These are phyloP conservation scores for Ustilago vetiveriae DNA, from an alignment of 1,284 basidiomycete genomes.

Conservation along the genomic window DNA sequence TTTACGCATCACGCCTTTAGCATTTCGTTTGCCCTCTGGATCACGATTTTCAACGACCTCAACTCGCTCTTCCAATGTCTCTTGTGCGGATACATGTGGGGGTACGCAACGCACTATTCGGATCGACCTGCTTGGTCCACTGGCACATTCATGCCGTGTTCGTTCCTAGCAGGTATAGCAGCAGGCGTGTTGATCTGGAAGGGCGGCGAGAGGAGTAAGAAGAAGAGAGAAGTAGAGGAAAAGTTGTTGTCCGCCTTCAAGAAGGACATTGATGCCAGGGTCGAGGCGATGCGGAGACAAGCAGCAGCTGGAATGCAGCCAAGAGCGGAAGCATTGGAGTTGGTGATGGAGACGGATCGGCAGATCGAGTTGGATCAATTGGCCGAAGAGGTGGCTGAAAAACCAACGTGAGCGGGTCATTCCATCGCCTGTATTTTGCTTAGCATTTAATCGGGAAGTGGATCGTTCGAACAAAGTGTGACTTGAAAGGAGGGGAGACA, in stretches of 20 bases:
- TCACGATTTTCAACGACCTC: constrained; percentile 73
- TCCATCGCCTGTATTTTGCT: not conserved
- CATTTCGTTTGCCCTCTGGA: constrained; percentile 68
- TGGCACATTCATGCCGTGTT: constrained; percentile 77
- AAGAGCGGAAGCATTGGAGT: not conserved
- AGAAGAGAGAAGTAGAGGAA: constrained; percentile 77
- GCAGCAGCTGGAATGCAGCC: not conserved
- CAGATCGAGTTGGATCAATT: constrained; percentile 5
- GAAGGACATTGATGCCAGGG: constrained; percentile 28
- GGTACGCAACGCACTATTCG: constrained; percentile 66
- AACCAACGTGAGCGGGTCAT: no score
- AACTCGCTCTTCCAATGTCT: constrained; percentile 80
- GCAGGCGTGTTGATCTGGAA: constrained; percentile 80
- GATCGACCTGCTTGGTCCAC: constrained; percentile 70
- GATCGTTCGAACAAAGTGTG: no score
- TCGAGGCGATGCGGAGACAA: constrained; percentile 10
- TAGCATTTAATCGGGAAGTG: no score
- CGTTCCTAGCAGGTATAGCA: constrained; percentile 80
- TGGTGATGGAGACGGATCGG: not conserved
- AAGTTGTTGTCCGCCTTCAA: constrained; percentile 71
- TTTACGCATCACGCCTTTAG: constrained; percentile 84
- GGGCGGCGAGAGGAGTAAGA: constrained; percentile 80
- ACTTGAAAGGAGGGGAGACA: no score
- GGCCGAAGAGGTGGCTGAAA: constrained; percentile 7
- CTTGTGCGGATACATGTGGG: constrained; percentile 50